phyloP scores from a whole-genome alignment of 2,329 filamentous ascomycete genomes.

The Exophiala dermatitidis region DNA sequence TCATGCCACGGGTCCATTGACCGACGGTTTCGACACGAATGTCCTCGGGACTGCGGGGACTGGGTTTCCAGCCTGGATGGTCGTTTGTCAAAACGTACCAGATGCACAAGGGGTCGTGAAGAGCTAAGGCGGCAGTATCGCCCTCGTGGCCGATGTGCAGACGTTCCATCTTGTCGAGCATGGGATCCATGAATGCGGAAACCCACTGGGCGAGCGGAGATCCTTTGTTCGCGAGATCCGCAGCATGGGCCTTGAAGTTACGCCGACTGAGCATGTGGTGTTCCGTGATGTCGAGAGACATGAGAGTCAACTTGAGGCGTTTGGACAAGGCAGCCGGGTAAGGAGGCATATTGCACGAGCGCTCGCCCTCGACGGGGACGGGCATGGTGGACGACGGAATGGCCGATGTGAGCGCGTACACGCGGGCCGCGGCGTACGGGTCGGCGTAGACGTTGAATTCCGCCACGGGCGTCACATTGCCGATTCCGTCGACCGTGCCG shows the following conservation, averaged over 20 bases:
- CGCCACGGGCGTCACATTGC: slow-evolving; percentile 75
- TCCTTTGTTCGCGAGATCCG: slow-evolving; percentile 51
- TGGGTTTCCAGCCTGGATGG: slow-evolving; percentile 36
- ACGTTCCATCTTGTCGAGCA: slow-evolving; percentile 60
- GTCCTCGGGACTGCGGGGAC: slow-evolving; percentile 59
- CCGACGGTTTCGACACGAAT: slow-evolving; percentile 82
- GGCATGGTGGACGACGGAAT: slow-evolving; percentile 76
- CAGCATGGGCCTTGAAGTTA: slow-evolving; percentile 53
- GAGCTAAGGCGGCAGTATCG: slow-evolving; percentile 49
- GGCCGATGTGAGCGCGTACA: slow-evolving; percentile 69
- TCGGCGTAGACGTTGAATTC: slow-evolving; percentile 98
- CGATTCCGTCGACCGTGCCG: slow-evolving; percentile 68
- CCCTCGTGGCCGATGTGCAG: slow-evolving; percentile 51
- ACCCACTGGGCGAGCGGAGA: slow-evolving; percentile 65
- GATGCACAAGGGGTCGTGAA: slow-evolving; percentile 72
- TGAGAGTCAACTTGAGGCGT: slow-evolving; percentile 60
- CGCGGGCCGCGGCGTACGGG: slow-evolving; percentile 64
- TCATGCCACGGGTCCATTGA: slow-evolving; percentile 93
- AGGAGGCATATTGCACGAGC: slow-evolving; percentile 43
- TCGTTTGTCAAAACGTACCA: slow-evolving; percentile 64
- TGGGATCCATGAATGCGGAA: slow-evolving; percentile 62
- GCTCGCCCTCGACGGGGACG: slow-evolving; percentile 40
- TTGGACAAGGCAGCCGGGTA: slow-evolving; percentile 61
- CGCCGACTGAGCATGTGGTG: slow-evolving; percentile 58
- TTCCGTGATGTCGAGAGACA: slow-evolving; percentile 71